phyloP scores from a whole-genome alignment of 371 early-diverging fungal genomes.

The Choanephora cucurbitarum region DNA sequence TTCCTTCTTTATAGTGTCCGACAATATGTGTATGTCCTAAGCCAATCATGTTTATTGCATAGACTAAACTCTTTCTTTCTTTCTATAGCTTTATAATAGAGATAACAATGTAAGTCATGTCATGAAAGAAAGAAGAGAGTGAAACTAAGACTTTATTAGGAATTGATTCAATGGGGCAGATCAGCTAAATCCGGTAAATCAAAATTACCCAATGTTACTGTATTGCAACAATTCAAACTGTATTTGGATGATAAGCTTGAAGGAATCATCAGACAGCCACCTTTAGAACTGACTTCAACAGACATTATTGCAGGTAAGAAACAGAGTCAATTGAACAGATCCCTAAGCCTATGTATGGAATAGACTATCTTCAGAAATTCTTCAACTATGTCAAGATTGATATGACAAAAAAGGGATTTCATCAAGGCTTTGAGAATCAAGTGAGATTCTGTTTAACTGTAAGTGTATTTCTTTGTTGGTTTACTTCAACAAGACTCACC shows the following conservation, averaged over 20 bases:
- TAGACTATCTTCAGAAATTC: slow-evolving; percentile 54
- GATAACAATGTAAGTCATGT: slow-evolving; percentile 27
- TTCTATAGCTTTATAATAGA: slow-evolving; percentile 30
- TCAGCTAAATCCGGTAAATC: slow-evolving; percentile 34
- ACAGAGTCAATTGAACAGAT: background rate
- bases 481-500: background rate
- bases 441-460: slow-evolving; percentile 51
- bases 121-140: slow-evolving; percentile 4
- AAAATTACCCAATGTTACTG: slow-evolving; percentile 20
- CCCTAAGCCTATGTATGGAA: no score
- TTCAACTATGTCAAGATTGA: slow-evolving; percentile 50
- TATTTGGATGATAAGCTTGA: slow-evolving; percentile 54
- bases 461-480: slow-evolving; percentile 6
- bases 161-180: slow-evolving; percentile 45
- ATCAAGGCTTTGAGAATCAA: slow-evolving; percentile 33
- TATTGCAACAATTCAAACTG: slow-evolving; percentile 56
- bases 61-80: no score
- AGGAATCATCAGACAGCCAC: slow-evolving; percentile 45
- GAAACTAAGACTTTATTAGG: no score
- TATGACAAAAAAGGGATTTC: slow-evolving; percentile 49
- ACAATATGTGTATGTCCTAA: slow-evolving; percentile 43
- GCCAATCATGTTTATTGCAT: background rate
- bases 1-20: slow-evolving; percentile 47
- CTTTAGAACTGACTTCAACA: slow-evolving; percentile 47
- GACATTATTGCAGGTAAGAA: slow-evolving; percentile 47